Evolutionary conservation across 176 grass and related monocot genomes (phyloP).

Genomic region (Rhynchospora tenuis): DNA sequence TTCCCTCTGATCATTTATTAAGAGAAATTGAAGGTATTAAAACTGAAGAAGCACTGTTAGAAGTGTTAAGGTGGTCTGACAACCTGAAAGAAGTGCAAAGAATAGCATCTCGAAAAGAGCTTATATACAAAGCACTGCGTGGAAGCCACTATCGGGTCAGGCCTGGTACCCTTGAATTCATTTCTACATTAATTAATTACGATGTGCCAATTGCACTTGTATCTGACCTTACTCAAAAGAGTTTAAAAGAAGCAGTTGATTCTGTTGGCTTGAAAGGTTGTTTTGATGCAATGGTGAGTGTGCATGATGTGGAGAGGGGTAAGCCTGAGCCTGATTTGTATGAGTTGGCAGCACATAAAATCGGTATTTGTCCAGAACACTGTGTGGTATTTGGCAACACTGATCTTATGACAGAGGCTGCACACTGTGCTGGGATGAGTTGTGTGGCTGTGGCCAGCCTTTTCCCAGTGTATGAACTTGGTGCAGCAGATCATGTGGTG

Average conservation of each 20-base stretch:
- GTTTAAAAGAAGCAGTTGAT: constrained; percentile 56
- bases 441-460: constrained; percentile 62
- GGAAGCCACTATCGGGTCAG: constrained; percentile 37
- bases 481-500: constrained; percentile 61
- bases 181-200: constrained; percentile 47
- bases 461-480: constrained; percentile 54
- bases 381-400: constrained; percentile 80
- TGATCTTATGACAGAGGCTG: constrained; percentile 40
- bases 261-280: constrained; percentile 54
- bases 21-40: constrained; percentile 63
- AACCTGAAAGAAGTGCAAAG: constrained; percentile 45
- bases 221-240: constrained; percentile 21
- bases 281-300: constrained; percentile 50
- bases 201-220: constrained; percentile 53
- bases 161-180: constrained; percentile 48
- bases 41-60: constrained; percentile 57
- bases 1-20: constrained; percentile 42
- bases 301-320: constrained; percentile 51
- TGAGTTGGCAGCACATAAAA: constrained; percentile 40
- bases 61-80: constrained; percentile 65
- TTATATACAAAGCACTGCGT: constrained; percentile 40
- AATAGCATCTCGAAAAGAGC: constrained; percentile 50
- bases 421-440: constrained; percentile 59
- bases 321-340: constrained; percentile 71
- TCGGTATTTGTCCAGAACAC: constrained; percentile 45